Evolutionary conservation across 2,329 filamentous ascomycete species (phyloP), one percentile per base, ranked within the genome.

Genomic region (Pseudocercospora eumusae): DNA sequence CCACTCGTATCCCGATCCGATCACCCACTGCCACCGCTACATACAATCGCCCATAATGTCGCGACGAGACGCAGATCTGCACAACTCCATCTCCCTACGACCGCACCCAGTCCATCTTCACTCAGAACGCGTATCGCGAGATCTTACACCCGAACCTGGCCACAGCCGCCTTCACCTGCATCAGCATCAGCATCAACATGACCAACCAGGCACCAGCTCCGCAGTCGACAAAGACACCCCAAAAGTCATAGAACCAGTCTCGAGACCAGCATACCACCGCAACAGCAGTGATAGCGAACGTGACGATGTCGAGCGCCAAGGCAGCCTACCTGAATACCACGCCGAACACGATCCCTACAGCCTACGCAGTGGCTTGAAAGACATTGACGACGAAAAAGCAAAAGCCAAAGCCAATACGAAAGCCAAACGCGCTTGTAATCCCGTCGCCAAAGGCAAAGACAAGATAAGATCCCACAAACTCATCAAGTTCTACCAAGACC

Each of bases 401-500:
- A 67, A 63, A n/a, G 93, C 96, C 75, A 86, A 86, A 65, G 52
- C 92, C 61, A 96, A 96, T 74, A 90, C 87, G 1, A 90, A 89
- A 7, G 86, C 88, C 65, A 93, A 93, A 78, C 87, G 91, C 56
- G 57, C 66, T 44, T 81, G 71, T 72, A 76, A 76, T 2, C 77
- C 81, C 10, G 71, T 82, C 13, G 74, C 73, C 53, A 75, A 77
- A 47, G 76, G 76, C 66, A 78, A 77, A 61, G 77, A 74, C 31
- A 75, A 74, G n/a, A 64, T 75, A 66, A 71, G 77, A 67, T 76
- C 83, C 13, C 82, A 80, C 67, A 87, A 85, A 71, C 75, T 98
- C 15, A 84, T 90, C 71, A 84, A 86, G 56, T 98, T 97, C 79
- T 98, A 98, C 81, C 85, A 91, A 74, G 83, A 83, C 28, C 93